Conservation (phyloP, 2,329 filamentous ascomycete species). For the Aureobasidium sp. region DNA sequence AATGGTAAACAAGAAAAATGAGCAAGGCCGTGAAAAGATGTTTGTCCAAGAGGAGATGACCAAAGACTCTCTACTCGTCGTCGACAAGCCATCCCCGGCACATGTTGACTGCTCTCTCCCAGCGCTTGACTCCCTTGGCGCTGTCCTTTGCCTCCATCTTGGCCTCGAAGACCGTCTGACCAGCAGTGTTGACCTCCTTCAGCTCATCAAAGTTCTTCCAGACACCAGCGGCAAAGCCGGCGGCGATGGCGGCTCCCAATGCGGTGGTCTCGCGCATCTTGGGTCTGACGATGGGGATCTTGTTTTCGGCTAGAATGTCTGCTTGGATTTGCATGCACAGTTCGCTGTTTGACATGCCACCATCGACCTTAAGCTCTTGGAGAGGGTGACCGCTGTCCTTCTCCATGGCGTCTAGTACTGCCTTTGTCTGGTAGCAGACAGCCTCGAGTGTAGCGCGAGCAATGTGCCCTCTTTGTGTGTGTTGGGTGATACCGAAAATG, state of each 20-base stretch:
- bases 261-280: slow-evolving; percentile 87
- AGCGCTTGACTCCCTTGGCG: slow-evolving; percentile 57
- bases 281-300: slow-evolving; percentile 72
- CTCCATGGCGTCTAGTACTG: slow-evolving; percentile 87
- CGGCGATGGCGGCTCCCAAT: slow-evolving; percentile 79
- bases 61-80: slow-evolving; percentile 18
- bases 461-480: slow-evolving; percentile 78
- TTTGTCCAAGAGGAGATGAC: neutral
- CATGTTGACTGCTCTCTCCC: slow-evolving; percentile 73
- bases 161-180: slow-evolving; percentile 62
- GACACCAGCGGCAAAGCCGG: slow-evolving; percentile 72
- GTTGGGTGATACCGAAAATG: slow-evolving; percentile 51
- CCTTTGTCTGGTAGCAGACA: slow-evolving; percentile 86
- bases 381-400: slow-evolving; percentile 72
- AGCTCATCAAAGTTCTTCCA: slow-evolving; percentile 71
- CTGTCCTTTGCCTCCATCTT: slow-evolving; percentile 52
- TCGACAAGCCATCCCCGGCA: slow-evolving; percentile 61
- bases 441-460: slow-evolving; percentile 84
- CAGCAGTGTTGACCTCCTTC: slow-evolving; percentile 61
- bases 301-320: slow-evolving; percentile 58
- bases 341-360: slow-evolving; percentile 81
- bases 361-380: slow-evolving; percentile 71
- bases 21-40: neutral
- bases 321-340: slow-evolving; percentile 89
- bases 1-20: neutral